phyloP scores from a whole-genome alignment of 2,329 filamentous ascomycete species.

The Nothopassalora personata region DNA sequence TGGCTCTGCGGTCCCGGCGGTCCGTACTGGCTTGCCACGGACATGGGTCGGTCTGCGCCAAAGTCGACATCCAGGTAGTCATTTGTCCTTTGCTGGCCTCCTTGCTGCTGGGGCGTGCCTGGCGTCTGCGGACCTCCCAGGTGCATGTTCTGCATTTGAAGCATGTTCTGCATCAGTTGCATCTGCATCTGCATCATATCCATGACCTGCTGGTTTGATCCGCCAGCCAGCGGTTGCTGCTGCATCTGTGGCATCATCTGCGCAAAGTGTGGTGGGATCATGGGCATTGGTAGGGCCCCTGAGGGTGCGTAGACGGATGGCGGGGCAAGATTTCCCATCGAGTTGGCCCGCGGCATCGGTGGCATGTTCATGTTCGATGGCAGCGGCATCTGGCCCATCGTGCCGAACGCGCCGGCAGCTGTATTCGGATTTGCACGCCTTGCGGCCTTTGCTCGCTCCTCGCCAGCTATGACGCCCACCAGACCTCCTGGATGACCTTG shows the following conservation, averaged over 20 bases:
- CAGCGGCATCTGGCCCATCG: constrained; percentile 21
- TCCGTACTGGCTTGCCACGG: constrained; percentile 37
- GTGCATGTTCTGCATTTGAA: constrained; percentile 34
- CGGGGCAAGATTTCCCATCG: constrained; percentile 29
- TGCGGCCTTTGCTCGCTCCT: constrained; percentile 73
- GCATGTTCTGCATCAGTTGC: constrained; percentile 38
- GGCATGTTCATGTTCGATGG: constrained; percentile 29
- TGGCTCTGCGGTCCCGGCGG: constrained; percentile 24
- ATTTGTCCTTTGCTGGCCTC: constrained; percentile 8
- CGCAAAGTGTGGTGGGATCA: constrained; percentile 18
- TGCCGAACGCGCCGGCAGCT: constrained; percentile 20
- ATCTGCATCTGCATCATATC: constrained; percentile 31
- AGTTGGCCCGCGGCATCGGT: constrained; percentile 31
- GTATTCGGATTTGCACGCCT: constrained; percentile 71
- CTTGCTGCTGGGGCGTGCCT: constrained; percentile 14
- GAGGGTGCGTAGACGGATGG: constrained; percentile 25
- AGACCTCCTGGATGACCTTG: constrained; percentile 65
- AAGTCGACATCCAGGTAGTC: constrained; percentile 25
- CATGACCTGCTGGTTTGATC: constrained; percentile 7
- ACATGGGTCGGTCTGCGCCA: constrained; percentile 35
- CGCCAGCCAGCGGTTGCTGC: constrained; percentile 8
- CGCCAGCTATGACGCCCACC: constrained; percentile 79
- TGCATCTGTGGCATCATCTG: constrained; percentile 25
- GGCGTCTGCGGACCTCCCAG: constrained; percentile 18
- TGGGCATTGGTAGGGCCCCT: constrained; percentile 21